Evolutionary conservation across 1,284 basidiomycete species (phyloP).

Genomic region (Cystobasidium sp.): DNA sequence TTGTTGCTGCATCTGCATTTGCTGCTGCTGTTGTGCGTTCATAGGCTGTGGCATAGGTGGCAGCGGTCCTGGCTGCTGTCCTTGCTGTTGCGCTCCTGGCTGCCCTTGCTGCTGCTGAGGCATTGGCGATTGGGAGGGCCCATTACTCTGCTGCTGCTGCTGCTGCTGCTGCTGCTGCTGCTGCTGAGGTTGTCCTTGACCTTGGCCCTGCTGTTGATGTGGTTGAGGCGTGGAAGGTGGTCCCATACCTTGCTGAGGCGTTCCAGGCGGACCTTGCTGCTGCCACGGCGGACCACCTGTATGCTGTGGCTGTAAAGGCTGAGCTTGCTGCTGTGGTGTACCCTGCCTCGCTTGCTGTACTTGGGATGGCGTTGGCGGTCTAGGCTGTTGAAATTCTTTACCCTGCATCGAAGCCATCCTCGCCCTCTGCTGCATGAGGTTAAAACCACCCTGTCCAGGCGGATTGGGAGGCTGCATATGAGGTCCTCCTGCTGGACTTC

Average conservation of each 20-base stretch:
- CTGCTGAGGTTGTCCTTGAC: neutral
- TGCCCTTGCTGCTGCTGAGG: conserved; percentile 2
- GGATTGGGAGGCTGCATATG: conserved; percentile 14
- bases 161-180: neutral
- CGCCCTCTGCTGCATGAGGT: conserved; percentile 31
- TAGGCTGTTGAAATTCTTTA: conserved; percentile 15
- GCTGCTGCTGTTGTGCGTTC: conserved; percentile 22
- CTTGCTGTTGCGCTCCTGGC: conserved; percentile 2
- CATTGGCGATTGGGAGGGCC: neutral
- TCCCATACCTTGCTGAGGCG: neutral
- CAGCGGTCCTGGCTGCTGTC: conserved; percentile 7
- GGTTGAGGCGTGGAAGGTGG: neutral
- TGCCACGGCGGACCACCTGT: neutral
- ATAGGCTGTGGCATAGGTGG: conserved; percentile 12
- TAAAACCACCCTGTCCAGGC: conserved; percentile 19
- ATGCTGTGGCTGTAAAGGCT: conserved; percentile 7
- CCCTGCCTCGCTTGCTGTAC: conserved; percentile 27
- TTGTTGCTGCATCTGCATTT: conserved; percentile 10
- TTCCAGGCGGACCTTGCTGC: conserved; percentile 5
- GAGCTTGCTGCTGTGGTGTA: conserved; percentile 13
- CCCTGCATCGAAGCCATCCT: conserved; percentile 19
- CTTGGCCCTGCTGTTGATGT: neutral
- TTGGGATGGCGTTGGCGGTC: conserved; percentile 3
- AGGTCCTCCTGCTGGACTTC: conserved; percentile 2
- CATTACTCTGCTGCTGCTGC: neutral